Percentiles rank a stretch among this genome's conserved stretches.
Conservation (phyloP, 192 early-diverging fungal genomes). For the Coemansia asiatica region DNA sequence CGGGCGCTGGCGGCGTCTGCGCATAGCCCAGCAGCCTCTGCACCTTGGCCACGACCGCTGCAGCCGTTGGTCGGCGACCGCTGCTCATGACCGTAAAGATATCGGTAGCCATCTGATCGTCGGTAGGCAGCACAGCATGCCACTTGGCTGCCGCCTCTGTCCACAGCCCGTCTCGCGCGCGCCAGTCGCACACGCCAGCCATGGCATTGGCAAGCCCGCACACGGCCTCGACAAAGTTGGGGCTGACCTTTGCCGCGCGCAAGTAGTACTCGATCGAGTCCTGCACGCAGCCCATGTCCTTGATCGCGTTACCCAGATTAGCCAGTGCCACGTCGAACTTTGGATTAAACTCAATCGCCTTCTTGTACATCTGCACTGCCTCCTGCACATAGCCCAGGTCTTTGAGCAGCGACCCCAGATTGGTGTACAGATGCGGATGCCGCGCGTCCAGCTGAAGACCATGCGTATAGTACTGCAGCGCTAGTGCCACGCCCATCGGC, state of each 20-base stretch:
- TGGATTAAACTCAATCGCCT: conserved; percentile 81
- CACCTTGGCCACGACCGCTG: conserved; percentile 28
- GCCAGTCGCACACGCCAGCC: conserved; percentile 89
- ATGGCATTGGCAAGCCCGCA: conserved; percentile 88
- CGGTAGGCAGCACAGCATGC: conserved; percentile 20
- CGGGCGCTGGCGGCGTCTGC: conserved; percentile 7
- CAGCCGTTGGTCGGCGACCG: conserved; percentile 33
- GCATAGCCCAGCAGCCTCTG: conserved; percentile 21
- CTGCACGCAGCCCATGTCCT: conserved; percentile 87
- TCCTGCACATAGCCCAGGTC: conserved; percentile 84
- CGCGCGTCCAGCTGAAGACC: conserved; percentile 76
- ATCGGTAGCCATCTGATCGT: conserved; percentile 32
- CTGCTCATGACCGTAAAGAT: conserved; percentile 47
- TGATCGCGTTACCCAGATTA: conserved; percentile 90
- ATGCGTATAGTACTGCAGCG: conserved; percentile 84
- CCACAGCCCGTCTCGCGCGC: conserved; percentile 67
- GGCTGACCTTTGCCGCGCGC: conserved; percentile 79
- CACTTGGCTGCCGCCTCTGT: conserved; percentile 35
- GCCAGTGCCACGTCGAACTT: conserved; percentile 90
- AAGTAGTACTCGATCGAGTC: conserved; percentile 85
- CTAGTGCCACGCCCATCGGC: conserved; percentile 72
- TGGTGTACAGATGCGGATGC: conserved; percentile 93
- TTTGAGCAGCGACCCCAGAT: conserved; percentile 87
- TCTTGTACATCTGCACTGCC: conserved; percentile 85
- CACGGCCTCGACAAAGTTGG: conserved; percentile 89